Conservation (phyloP, 352 stramenopile species). For the Globisporangium acanthophoron region DNA sequence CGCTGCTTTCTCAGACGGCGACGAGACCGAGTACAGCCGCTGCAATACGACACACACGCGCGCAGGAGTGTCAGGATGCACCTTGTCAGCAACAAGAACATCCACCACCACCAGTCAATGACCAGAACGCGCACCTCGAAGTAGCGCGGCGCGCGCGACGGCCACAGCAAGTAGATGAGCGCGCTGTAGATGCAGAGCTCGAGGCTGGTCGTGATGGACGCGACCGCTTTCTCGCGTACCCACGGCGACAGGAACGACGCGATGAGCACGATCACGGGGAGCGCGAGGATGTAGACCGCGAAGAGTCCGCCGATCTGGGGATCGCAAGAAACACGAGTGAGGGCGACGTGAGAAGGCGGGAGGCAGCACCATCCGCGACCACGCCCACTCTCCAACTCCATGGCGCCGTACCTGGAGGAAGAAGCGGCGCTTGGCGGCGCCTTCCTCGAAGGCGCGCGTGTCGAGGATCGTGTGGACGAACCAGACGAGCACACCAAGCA, state of each 20-base stretch:
- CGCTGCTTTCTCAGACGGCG: conserved; percentile 58
- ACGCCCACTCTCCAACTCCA: neutral
- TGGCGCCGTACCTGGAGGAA: conserved; percentile 38
- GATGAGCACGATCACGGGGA: conserved; percentile 64
- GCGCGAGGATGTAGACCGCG: conserved; percentile 59
- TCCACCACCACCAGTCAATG: no score
- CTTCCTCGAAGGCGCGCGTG: conserved; percentile 58
- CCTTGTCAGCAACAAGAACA: neutral
- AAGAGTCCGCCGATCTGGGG: conserved; percentile 59
- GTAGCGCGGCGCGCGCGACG: conserved; percentile 58
- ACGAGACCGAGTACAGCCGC: conserved; percentile 69
- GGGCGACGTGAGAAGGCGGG: neutral
- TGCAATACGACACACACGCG: conserved; percentile 10
- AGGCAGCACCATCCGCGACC: neutral
- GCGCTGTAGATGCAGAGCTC: conserved; percentile 52
- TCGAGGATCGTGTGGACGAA: conserved; percentile 64
- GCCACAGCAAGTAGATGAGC: conserved; percentile 69
- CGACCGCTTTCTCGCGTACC: conserved; percentile 75
- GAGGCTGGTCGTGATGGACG: conserved; percentile 38
- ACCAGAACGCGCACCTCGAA: conserved; percentile 51
- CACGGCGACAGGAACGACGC: conserved; percentile 72
- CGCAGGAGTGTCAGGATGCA: conserved; percentile 1
- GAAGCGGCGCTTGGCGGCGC: conserved; percentile 47
- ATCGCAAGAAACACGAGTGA: neutral
- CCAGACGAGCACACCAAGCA: conserved; percentile 55